A percentile compares a stretch with the other conserved stretches of the same genome.
phyloP scores from a whole-genome alignment of 192 early-diverging fungal genomes.

The Coemansia sp. region DNA sequence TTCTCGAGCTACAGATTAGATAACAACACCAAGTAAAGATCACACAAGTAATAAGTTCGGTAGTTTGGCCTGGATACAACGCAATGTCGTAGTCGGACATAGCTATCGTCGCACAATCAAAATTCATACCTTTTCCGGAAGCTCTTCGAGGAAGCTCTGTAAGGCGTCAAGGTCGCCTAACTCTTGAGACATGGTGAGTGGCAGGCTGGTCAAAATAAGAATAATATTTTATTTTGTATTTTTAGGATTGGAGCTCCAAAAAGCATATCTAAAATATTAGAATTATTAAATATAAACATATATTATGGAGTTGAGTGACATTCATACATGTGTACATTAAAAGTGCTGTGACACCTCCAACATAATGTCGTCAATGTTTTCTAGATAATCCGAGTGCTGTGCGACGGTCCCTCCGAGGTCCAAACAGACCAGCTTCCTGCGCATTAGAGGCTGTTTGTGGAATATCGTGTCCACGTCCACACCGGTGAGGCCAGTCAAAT shows the following conservation, averaged over 20 bases:
- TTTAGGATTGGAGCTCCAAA: not conserved
- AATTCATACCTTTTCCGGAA: slow-evolving; percentile 21
- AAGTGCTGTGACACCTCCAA: slow-evolving; percentile 32
- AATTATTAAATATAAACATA: not conserved
- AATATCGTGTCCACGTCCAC: slow-evolving; percentile 29
- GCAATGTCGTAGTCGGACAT: not conserved
- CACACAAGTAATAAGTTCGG: not conserved
- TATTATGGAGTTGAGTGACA: not conserved
- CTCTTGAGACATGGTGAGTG: slow-evolving; percentile 8
- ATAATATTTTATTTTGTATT: not conserved
- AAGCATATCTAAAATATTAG: not conserved
- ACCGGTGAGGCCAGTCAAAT: slow-evolving; percentile 40
- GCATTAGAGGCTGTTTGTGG: slow-evolving; percentile 25
- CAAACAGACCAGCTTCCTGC: slow-evolving; percentile 28
- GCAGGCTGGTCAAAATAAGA: not conserved
- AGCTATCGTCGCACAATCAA: not conserved
- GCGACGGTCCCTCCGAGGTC: slow-evolving; percentile 26
- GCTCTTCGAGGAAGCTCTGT: slow-evolving; percentile 23
- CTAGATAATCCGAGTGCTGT: slow-evolving; percentile 43
- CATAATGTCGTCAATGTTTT: slow-evolving; percentile 33
- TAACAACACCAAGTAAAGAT: not conserved
- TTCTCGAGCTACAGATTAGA: slow-evolving; percentile 24
- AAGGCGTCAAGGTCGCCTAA: slow-evolving; percentile 21
- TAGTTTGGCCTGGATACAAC: not conserved
- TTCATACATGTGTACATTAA: not conserved